Conservation (phyloP, 179 eudicot genomes). For the Silene coronaria region DNA sequence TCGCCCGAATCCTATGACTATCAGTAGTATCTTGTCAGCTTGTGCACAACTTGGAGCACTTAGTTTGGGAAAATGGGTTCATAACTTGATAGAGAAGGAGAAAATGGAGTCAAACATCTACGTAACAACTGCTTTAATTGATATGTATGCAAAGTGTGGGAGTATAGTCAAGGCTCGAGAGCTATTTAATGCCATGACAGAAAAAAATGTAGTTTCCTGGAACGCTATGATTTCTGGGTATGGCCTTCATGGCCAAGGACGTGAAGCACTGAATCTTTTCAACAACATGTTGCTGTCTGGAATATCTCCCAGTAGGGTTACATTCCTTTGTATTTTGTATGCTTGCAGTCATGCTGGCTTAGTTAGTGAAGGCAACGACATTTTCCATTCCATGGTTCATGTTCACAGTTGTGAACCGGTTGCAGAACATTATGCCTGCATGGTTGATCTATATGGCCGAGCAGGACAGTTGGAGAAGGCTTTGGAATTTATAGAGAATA, state of each 20-base stretch:
- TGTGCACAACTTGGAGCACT: constrained; percentile 74
- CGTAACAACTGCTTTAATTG: constrained; percentile 67
- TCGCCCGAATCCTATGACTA: constrained; percentile 65
- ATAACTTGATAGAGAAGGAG: constrained; percentile 50
- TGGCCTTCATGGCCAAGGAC: constrained; percentile 85
- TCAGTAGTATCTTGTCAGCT: constrained; percentile 72
- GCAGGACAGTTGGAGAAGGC: constrained; percentile 71
- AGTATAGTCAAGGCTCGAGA: constrained; percentile 54
- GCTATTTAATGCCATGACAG: constrained; percentile 49
- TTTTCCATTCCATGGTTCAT: constrained; percentile 63
- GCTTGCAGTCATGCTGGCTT: constrained; percentile 93
- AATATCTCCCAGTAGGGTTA: constrained; percentile 54
- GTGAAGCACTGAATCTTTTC: constrained; percentile 54
- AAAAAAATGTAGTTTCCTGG: constrained; percentile 83
- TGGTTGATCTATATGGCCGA: constrained; percentile 87
- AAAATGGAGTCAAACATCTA: constrained; percentile 53
- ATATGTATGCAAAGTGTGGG: constrained; percentile 96
- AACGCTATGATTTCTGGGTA: constrained; percentile 90
- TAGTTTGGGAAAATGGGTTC: constrained; percentile 42
- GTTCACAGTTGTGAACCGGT: constrained; percentile 56
- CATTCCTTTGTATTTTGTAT: constrained; percentile 67
- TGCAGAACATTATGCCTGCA: constrained; percentile 86
- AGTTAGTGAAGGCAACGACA: constrained; percentile 59
- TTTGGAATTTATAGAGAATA: constrained; percentile 55
- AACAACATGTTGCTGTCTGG: constrained; percentile 46